phyloP scores from a whole-genome alignment of 2,329 filamentous ascomycete species.

The Talaromyces verruculosus region DNA sequence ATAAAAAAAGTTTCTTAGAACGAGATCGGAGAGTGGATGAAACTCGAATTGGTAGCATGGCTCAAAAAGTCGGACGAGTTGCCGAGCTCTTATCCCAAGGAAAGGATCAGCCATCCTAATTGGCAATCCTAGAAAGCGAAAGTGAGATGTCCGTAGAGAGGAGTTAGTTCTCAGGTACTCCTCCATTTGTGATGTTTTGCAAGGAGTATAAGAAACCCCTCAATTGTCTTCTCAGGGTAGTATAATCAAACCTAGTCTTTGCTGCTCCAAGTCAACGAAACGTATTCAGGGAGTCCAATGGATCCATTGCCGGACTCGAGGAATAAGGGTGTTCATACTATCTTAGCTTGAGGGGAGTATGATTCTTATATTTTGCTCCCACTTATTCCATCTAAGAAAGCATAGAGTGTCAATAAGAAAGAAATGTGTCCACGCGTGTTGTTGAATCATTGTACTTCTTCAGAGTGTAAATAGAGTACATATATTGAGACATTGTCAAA shows the following conservation, averaged over 20 bases:
- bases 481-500: neutral
- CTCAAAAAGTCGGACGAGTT: neutral
- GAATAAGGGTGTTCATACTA: neutral
- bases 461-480: neutral
- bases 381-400: neutral
- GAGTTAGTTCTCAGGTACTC: neutral
- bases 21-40: neutral
- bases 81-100: neutral
- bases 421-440: neutral
- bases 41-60: neutral
- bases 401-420: neutral
- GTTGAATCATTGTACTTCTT: neutral
- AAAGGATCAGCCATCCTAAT: neutral
- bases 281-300: no score
- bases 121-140: neutral
- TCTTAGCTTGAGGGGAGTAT: neutral
- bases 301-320: neutral
- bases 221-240: neutral
- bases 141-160: neutral
- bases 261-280: neutral
- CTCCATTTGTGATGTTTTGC: neutral
- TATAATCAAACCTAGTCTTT: neutral
- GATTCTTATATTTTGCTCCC: neutral
- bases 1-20: neutral
- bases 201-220: neutral